These are phyloP conservation scores for Gnomoniopsis smithogilvyi DNA, from an alignment of 2,329 filamentous ascomycete species.

Conservation along the genomic window DNA sequence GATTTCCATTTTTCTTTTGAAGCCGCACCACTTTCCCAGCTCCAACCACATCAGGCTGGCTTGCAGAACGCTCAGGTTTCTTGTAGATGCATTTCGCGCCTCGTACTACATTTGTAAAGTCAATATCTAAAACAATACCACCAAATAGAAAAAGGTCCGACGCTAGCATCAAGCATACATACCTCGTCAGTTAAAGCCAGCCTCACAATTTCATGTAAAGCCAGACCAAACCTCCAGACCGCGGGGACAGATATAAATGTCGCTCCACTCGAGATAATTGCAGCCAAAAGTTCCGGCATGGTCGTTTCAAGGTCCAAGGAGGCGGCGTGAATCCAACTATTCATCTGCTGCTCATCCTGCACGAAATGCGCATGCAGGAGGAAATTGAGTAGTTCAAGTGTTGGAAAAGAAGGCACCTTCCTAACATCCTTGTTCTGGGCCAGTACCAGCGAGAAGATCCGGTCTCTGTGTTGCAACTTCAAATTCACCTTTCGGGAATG, in stretches of 20 bases:
- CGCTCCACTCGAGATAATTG: slow-evolving; percentile 23
- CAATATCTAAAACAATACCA: slow-evolving; percentile 26
- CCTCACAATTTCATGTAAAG: slow-evolving; percentile 43
- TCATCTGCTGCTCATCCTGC: slow-evolving; percentile 25
- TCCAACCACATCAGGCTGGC: slow-evolving; percentile 47
- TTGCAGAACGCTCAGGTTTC: slow-evolving; percentile 49
- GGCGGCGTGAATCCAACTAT: slow-evolving; percentile 25
- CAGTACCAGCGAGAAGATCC: slow-evolving; percentile 26
- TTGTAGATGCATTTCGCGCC: slow-evolving; percentile 44
- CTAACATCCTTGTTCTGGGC: slow-evolving; percentile 21
- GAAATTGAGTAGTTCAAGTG: slow-evolving; percentile 26
- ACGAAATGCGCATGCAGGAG: slow-evolving; percentile 26
- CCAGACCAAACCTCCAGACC: slow-evolving; percentile 27
- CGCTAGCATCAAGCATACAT: not conserved
- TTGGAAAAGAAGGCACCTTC: slow-evolving; percentile 26
- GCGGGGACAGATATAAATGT: slow-evolving; percentile 25
- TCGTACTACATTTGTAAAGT: slow-evolving; percentile 35
- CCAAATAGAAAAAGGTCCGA: too few relatives aligned
- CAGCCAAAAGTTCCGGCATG: slow-evolving; percentile 24
- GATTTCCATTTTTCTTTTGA: slow-evolving; percentile 57
- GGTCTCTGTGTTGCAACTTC: slow-evolving; percentile 21
- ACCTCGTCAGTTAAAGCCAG: slow-evolving; percentile 27
- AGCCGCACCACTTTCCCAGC: slow-evolving; percentile 56
- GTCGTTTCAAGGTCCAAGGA: slow-evolving; percentile 24
- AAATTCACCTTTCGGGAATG: slow-evolving; percentile 21